phyloP scores from a whole-genome alignment of 192 early-diverging fungal species.

The Paraglomus brasilianum region DNA sequence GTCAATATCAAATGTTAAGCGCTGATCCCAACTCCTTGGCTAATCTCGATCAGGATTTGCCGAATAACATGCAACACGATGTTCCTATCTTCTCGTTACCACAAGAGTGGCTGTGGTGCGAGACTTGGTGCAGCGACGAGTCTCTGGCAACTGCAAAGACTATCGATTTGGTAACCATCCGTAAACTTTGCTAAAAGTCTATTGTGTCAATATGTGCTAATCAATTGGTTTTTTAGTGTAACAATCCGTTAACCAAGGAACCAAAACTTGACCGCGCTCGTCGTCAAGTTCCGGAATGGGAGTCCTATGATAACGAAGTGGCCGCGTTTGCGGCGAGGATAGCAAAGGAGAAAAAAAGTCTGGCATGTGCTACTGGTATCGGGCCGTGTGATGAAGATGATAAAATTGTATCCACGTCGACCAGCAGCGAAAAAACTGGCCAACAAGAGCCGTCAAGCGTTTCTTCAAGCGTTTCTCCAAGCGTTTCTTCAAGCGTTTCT shows the following conservation, averaged over 20 bases:
- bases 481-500: no score
- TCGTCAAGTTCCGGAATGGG: constrained; percentile 94
- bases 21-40: constrained; percentile 86
- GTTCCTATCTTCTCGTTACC: constrained; percentile 92
- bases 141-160: constrained; percentile 86
- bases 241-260: constrained; percentile 98
- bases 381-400: no score
- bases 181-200: no score
- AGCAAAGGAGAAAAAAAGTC: not conserved
- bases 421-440: no score
- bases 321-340: constrained; percentile 43
- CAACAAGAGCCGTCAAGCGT: no score
- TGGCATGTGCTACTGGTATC: not conserved
- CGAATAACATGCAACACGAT: constrained; percentile 92
- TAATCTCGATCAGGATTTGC: constrained; percentile 97
- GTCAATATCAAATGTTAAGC: constrained; percentile 90
- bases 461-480: no score
- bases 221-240: constrained; percentile 63
- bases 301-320: constrained; percentile 73
- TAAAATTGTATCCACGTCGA: no score
- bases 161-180: constrained; percentile 80
- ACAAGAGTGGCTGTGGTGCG: constrained; percentile 99
- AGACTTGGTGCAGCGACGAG: constrained; percentile 96
- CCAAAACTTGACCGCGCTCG: constrained; percentile 95
- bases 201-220: not conserved